Percentiles rank a stretch among this genome's conserved stretches.
These are phyloP conservation scores for Prunus persica DNA, from an alignment of 306 rosid genomes.

Conservation along the genomic window DNA sequence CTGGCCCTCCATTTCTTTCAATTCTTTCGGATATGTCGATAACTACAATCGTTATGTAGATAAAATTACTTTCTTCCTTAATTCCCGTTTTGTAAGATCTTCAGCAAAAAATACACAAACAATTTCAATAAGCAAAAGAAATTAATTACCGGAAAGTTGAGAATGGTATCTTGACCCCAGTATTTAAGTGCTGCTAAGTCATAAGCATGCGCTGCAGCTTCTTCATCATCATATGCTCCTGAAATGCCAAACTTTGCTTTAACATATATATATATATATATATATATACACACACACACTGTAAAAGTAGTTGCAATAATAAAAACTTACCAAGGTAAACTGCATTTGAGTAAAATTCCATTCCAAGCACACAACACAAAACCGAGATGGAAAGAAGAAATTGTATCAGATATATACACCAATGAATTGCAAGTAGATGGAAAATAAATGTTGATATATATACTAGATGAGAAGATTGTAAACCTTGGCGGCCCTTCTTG, in stretches of 20 bases:
- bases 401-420: neutral
- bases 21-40: constrained; percentile 32
- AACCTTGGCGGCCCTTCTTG: constrained; percentile 87
- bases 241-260: neutral
- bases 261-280: neutral
- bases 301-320: neutral
- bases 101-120: neutral
- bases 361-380: neutral
- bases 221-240: constrained; percentile 38
- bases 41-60: constrained; percentile 2
- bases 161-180: constrained; percentile 42
- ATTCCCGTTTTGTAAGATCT: neutral
- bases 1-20: constrained; percentile 41
- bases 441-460: neutral
- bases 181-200: constrained; percentile 41
- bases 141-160: constrained; percentile 35
- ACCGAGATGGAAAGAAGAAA: neutral
- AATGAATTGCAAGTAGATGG: neutral
- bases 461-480: neutral
- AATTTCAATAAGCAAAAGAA: neutral
- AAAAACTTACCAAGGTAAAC: constrained; percentile 67
- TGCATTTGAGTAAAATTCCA: constrained; percentile 22
- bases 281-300: neutral
- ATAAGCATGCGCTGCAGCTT: constrained; percentile 38
- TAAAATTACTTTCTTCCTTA: neutral